Conservation (phyloP, 352 stramenopile genomes). For the Aphanomyces invadans region DNA sequence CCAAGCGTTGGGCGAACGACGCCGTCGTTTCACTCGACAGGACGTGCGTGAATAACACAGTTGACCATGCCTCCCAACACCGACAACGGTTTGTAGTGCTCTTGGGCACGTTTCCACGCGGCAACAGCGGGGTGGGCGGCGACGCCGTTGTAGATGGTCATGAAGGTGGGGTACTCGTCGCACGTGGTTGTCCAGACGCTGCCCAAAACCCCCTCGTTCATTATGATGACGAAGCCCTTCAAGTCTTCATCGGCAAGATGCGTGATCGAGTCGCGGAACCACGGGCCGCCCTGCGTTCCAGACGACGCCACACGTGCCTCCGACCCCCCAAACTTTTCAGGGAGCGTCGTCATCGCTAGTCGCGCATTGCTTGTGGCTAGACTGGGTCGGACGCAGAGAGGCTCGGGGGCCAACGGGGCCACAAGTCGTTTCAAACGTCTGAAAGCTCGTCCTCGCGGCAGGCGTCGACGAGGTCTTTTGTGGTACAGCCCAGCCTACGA, state of each 20-base stretch:
- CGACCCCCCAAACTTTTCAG: not conserved
- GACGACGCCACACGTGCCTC: not conserved
- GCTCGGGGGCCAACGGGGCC: not conserved
- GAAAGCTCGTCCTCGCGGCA: not conserved
- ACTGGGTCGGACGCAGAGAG: not conserved
- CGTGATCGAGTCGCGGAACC: not conserved
- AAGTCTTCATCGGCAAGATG: not conserved
- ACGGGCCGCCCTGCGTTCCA: not conserved
- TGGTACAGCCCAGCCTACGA: not conserved
- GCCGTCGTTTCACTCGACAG: no score
- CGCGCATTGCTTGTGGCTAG: not conserved
- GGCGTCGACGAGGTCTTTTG: not conserved
- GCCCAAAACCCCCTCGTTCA: not conserved
- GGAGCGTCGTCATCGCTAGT: not conserved
- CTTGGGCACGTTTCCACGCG: not conserved
- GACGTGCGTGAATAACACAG: no score
- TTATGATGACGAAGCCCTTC: not conserved
- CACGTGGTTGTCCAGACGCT: not conserved
- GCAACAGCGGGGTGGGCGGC: not conserved
- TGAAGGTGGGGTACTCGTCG: not conserved
- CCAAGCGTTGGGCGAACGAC: no score
- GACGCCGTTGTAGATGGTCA: not conserved
- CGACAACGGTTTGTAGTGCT: no score
- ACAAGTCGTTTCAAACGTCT: not conserved
- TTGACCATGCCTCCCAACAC: no score